phyloP scores from a whole-genome alignment of 2,329 filamentous ascomycete species.

The Rachicladosporium sp. region DNA sequence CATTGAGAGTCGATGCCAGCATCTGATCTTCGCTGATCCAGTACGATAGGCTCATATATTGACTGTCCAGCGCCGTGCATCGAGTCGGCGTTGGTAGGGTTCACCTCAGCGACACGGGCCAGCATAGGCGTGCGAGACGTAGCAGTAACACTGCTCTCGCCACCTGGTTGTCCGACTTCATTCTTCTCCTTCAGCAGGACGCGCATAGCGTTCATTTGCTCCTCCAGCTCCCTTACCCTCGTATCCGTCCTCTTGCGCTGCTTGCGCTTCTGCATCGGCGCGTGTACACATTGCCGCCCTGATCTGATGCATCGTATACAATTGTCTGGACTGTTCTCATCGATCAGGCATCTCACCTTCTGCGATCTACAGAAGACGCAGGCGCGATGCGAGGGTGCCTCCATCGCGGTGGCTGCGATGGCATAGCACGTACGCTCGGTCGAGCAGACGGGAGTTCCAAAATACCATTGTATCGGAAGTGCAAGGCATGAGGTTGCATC shows the following conservation, averaged over 20 bases:
- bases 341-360: slow-evolving; percentile 32
- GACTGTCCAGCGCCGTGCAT: no score
- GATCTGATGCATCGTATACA: slow-evolving; percentile 31
- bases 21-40: no score
- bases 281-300: slow-evolving; percentile 28
- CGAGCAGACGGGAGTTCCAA: no score
- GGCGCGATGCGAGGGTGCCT: slow-evolving; percentile 22
- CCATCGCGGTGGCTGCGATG: slow-evolving; percentile 3
- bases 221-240: slow-evolving; percentile 33
- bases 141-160: no score
- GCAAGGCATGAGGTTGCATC: no score
- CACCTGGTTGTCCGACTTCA: slow-evolving; percentile 1
- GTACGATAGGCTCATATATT: no score
- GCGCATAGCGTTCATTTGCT: slow-evolving; percentile 31
- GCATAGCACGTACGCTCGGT: not conserved
- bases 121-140: no score
- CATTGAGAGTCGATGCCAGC: no score
- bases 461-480: no score
- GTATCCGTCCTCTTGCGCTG: slow-evolving; percentile 35
- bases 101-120: no score
- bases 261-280: slow-evolving; percentile 29
- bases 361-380: slow-evolving; percentile 32
- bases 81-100: no score
- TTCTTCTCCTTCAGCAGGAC: slow-evolving; percentile 23
- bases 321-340: slow-evolving; percentile 14